Base-by-base conservation (phyloP, 2,329 filamentous ascomycete species). In the Nemania sp. region DNA sequence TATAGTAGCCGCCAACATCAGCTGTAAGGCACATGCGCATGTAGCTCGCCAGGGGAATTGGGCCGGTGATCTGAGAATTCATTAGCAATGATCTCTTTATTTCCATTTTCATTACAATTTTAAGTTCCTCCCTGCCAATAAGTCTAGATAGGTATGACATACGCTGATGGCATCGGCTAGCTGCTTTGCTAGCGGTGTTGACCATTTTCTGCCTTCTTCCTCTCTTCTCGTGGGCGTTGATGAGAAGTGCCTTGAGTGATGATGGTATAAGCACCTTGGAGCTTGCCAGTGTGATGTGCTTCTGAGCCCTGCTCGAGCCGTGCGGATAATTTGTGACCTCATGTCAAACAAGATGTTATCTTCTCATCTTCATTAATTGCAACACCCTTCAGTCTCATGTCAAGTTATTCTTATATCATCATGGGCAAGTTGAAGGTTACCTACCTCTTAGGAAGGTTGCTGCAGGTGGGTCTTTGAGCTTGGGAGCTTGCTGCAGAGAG, bases 11-110 rank as follows among this genome's bases (percentile, higher is more conserved):
- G 54, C 91, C 91, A 33, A 91, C 75, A 57, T 94, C 90, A 9
- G 90, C 89, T 1, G 94, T 99, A 60, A 99, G 83, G 71, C 93
- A 97, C 86, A 97, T 96, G 69, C 94, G 92, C 94, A 99, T 99
- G 72, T 92, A 99, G 47, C 91, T 88, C 5, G 94, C 92, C 56
- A 99, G 82, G 1, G 94, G 90, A 23, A 97, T 86, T 3, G 94
- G 93, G 0, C 94, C 94, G 9, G 94, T 97, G 34, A 88, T 73
- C 75, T 78, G 36, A 31, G 41, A 19, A n/a, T n/a, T 3, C 3
- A 44, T 69, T 48, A 71, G 63, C 56, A 44, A 57, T 8, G 49
- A 11, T 30, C 15, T 22, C 14, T 26, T n/a, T 24, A 31, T 31
- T 11, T 11, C n/a, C 8, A 9, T 36, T 7, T 36, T 36, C 12